Evolutionary conservation across 805 yeast species (phyloP), one percentile per base, ranked within the genome.

Genomic region (Hanseniaspora hatyaiensis): DNA sequence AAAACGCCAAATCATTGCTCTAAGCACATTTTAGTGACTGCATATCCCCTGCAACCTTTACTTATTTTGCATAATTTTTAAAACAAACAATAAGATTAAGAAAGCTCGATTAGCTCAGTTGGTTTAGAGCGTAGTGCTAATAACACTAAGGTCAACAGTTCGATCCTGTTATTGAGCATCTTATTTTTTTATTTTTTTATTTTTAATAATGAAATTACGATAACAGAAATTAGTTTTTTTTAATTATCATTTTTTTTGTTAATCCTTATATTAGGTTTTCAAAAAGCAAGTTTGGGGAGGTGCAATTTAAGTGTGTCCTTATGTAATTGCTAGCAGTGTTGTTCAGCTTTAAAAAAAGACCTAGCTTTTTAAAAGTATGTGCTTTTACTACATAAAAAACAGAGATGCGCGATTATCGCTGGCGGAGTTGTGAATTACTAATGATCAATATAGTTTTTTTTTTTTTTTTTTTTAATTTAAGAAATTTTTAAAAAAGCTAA

Each of bases 101-200:
- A n/a, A 36, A 36, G 48, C 48, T 44, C 48, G 48, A 44, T 44
- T 44, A 44, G 48, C 48, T 44, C 48, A 44, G 48, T 44, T 44
- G 48, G 48, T 44, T 44, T 44, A 44, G 48, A 44, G 48, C 48
- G 48, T 44, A 44, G 48, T 44, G 48, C 48, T 44, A 44, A 44
- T 44, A 44, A 44, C 48, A 44, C 48, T 44, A 44, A 44, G 48
- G 48, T 44, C 48, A 44, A 44, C 48, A 44, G 48, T 44, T 44
- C 48, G 48, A 44, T 44, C 48, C 48, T 44, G 48, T 44, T 44
- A 44, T 44, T 44, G 48, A 44, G 48, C 48, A 44, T 19, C 23
- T 23, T 22, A 16, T 24, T 36, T 30, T 29, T 30, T 30, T 19
- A 11, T 20, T 28, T 28, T 36, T 44, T 36, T 34, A 29, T 26